phyloP scores from a whole-genome alignment of 768 basidiomycete species.

The Phaffia australis region DNA sequence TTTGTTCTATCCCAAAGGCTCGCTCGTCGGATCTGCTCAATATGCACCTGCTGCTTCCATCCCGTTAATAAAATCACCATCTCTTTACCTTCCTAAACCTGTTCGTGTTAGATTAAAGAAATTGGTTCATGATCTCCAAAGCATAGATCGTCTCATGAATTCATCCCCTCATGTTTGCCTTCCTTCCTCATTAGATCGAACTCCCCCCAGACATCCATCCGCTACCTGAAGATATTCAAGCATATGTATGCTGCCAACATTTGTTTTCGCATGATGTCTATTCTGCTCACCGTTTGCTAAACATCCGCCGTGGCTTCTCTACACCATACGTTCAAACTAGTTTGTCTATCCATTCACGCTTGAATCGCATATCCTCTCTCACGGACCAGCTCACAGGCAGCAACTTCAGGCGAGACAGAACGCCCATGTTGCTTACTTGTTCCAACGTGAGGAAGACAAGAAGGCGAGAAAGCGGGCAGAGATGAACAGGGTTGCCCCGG shows the following conservation, averaged over 20 bases:
- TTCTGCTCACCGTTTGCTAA: constrained; percentile 18
- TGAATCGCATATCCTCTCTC: constrained; percentile 67
- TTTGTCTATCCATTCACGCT: constrained; percentile 95
- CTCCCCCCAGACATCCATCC: constrained; percentile 89
- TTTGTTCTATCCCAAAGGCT: not conserved
- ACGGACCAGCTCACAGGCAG: constrained; percentile 60
- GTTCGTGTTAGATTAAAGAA: constrained; percentile 41
- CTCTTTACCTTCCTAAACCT: constrained; percentile 69
- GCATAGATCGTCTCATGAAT: too few relatives aligned
- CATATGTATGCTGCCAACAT: constrained; percentile 55
- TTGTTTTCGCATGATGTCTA: not conserved
- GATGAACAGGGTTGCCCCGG: constrained; percentile 66
- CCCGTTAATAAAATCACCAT: constrained; percentile 85
- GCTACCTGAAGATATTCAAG: constrained; percentile 74
- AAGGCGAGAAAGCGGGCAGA: constrained; percentile 55
- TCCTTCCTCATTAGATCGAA: constrained; percentile 49
- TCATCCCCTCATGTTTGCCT: constrained; percentile 26
- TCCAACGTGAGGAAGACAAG: constrained; percentile 63
- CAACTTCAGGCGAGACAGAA: constrained; percentile 48
- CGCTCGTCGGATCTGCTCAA: constrained; percentile 44
- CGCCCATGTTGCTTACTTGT: constrained; percentile 29
- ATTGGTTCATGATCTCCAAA: not conserved
- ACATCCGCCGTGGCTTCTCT: constrained; percentile 16
- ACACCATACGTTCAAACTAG: constrained; percentile 41
- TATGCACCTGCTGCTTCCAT: constrained; percentile 65